A percentile compares a stretch with the other conserved stretches of the same genome.
Conservation (phyloP, 495 filamentous ascomycete species). For the Penicillium goetzii region DNA sequence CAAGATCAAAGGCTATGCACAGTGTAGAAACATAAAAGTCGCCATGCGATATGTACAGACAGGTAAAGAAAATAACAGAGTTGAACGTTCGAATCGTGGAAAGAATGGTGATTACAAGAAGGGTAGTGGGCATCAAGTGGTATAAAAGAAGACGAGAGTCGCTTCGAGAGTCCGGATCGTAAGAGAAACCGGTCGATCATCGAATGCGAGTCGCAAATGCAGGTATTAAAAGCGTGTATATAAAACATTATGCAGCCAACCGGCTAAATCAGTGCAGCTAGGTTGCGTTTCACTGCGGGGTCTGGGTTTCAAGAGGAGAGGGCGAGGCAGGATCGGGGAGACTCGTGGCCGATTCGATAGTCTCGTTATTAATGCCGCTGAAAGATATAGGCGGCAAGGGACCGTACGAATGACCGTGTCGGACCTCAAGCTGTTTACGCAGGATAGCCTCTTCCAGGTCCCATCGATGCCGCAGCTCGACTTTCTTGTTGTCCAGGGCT, state of each 20-base stretch:
- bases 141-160: constrained; percentile 9
- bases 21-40: constrained; percentile 28
- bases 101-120: constrained; percentile 38
- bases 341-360: constrained; percentile 32
- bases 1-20: constrained; percentile 35
- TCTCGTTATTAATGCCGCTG: constrained; percentile 28
- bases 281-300: constrained; percentile 1
- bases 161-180: background rate
- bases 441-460: constrained; percentile 64
- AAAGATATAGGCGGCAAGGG: constrained; percentile 50
- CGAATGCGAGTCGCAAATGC: constrained; percentile 7
- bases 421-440: constrained; percentile 59
- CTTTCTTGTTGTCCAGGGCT: constrained; percentile 55
- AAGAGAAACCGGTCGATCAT: background rate
- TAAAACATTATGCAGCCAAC: constrained; percentile 33
- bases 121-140: constrained; percentile 20
- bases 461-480: constrained; percentile 60
- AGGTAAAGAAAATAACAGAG: background rate
- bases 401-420: constrained; percentile 53
- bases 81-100: constrained; percentile 2
- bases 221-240: constrained; percentile 11
- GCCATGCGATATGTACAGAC: constrained; percentile 32
- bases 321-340: constrained; percentile 8
- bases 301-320: background rate
- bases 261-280: background rate